These are phyloP conservation scores for Alopecurus myosuroides DNA, from an alignment of 176 grass and related monocot genomes.

Conservation along the genomic window DNA sequence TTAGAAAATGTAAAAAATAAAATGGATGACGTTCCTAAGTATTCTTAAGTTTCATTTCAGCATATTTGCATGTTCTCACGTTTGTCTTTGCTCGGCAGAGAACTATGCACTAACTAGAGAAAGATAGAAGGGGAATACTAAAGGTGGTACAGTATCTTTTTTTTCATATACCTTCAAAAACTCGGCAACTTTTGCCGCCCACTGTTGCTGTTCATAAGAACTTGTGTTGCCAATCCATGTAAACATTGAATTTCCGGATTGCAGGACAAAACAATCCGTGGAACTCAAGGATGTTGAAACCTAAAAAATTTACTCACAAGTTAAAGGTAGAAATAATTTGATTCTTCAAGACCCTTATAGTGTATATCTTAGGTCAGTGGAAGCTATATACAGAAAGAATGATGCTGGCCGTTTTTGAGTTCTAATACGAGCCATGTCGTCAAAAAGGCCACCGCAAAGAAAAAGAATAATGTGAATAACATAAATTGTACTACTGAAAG, in stretches of 20 bases:
- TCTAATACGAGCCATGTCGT: background rate
- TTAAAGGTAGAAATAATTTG: constrained; percentile 9
- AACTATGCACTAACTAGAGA: background rate
- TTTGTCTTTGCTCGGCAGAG: background rate
- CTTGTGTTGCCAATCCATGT: constrained; percentile 73
- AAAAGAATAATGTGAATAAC: background rate
- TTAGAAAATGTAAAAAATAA: background rate
- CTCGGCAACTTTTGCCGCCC: constrained; percentile 74
- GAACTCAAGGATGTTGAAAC: constrained; percentile 75
- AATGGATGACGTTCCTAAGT: background rate
- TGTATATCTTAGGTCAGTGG: background rate
- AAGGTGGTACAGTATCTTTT: background rate
- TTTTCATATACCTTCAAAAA: constrained; percentile 82
- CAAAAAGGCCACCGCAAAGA: background rate
- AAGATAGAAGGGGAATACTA: background rate
- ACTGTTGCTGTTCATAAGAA: constrained; percentile 82
- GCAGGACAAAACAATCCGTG: constrained; percentile 72
- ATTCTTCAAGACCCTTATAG: background rate
- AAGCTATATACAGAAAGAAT: constrained; percentile 1
- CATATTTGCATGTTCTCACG: background rate
- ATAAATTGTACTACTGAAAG: background rate
- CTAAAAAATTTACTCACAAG: constrained; percentile 46
- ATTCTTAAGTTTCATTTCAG: constrained; percentile 4
- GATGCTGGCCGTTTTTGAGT: background rate
- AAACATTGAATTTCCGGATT: constrained; percentile 75